These are phyloP conservation scores for carrot (Daucus carota) DNA, from an alignment of 129 eudicot species.

Conservation along the genomic window DH1_v3.0 NC_030381.2:16263501-16264000, in stretches of 20 bases:
- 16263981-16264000: too few relatives aligned
- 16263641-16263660: not conserved
- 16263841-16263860: constrained; percentile 52
- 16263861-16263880: not conserved
- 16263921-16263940: not conserved
- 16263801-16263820: constrained; percentile 71
- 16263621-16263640: not conserved
- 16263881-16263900: not conserved
- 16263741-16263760: constrained; percentile 36
- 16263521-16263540: constrained; percentile 41
- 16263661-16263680: constrained; percentile 22
- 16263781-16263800: constrained; percentile 81
- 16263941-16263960: too few relatives aligned
- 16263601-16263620: not conserved
- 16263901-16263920: not conserved
- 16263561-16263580: not conserved
- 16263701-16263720: constrained; percentile 1
- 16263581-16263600: not conserved
- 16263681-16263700: not conserved
- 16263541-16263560: constrained; percentile 24
- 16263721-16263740: constrained; percentile 23
- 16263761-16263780: constrained; percentile 53
- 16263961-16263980: too few relatives aligned
- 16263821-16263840: constrained; percentile 55
- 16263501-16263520: constrained; percentile 7